Evolutionary conservation across 345 rosid species (phyloP), one percentile per base, ranked within the genome.

Genomic region (Melaleuca quinquenervia): DNA sequence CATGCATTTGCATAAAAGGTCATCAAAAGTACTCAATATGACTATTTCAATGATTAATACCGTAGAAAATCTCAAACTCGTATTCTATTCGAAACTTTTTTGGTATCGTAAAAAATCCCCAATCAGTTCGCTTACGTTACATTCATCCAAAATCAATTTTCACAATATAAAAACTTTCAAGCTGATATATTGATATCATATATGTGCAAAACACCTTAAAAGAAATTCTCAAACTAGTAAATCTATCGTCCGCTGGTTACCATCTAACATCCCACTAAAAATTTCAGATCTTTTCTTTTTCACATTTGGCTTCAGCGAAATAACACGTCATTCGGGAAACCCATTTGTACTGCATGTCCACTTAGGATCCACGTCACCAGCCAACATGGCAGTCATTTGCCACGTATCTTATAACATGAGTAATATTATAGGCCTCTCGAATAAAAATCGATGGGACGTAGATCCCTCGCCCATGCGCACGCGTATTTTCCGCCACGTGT

Each of bases 181-280:
- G 32, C 1, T 7, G 6, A 2, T 15, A 8, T 8, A 0, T 10
- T 64, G 0, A 10, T 1, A 0, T 2, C 3, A 1, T 12, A n/a
- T 58, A 27, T 62, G 29, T 27, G 75, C 41, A 62, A 29, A 29
- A 3, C 6, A 29, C 11, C 21, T 62, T 62, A 29, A 60, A 27
- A 62, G 29, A 27, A n/a, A n/a, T n/a, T 29, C 2, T 0, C 11
- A 27, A 29, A 14, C 9, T 1, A 0, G 10, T 27, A 60, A 60
- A 32, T 32, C 20, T 3, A 64, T 7, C 20, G 22, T 29, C 44
- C 21, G 14, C 29, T 29, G 3, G 2, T 7, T 62, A 29, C 1
- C 11, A 16, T 64, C 5, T 3, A 3, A 14, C 16, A 15, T 29
- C 21, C 1, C 0, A 0, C 2, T 58, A 6, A n/a, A n/a, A 26